Evolutionary conservation across 2,329 filamentous ascomycete genomes (phyloP).

Genomic region (Fusarium siculi): DNA sequence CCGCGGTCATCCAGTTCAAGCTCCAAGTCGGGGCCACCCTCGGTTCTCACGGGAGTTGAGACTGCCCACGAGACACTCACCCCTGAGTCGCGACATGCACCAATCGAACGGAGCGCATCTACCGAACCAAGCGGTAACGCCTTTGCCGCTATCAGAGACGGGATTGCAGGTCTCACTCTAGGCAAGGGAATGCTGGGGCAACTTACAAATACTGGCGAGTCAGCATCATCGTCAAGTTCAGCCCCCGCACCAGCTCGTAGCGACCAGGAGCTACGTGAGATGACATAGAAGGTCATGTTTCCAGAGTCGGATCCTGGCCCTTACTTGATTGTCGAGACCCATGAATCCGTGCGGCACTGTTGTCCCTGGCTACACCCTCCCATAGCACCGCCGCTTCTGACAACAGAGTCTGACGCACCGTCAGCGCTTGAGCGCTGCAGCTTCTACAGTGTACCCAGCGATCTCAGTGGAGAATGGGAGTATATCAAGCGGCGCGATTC

Average conservation of each 20-base stretch:
- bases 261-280: constrained; percentile 58
- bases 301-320: constrained; percentile 44
- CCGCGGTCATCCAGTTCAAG: constrained; percentile 45
- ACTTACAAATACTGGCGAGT: constrained; percentile 42
- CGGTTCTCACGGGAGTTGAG: constrained; percentile 69
- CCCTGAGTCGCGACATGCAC: constrained; percentile 49
- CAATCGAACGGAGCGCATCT: constrained; percentile 57
- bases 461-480: constrained; percentile 31
- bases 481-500: constrained; percentile 23
- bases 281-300: constrained; percentile 58
- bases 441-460: constrained; percentile 19
- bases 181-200: constrained; percentile 58
- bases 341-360: constrained; percentile 38
- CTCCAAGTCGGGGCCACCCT: constrained; percentile 56
- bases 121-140: constrained; percentile 55
- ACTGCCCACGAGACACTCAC: constrained; percentile 65
- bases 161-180: constrained; percentile 59
- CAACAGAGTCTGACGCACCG: neutral
- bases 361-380: constrained; percentile 4
- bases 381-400: constrained; percentile 12
- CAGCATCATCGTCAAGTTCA: constrained; percentile 33
- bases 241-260: constrained; percentile 40
- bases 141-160: constrained; percentile 59
- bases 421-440: constrained; percentile 1
- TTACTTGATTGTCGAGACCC: constrained; percentile 49